phyloP scores from a whole-genome alignment of 768 basidiomycete species.

The Hericium rajendrae region DNA sequence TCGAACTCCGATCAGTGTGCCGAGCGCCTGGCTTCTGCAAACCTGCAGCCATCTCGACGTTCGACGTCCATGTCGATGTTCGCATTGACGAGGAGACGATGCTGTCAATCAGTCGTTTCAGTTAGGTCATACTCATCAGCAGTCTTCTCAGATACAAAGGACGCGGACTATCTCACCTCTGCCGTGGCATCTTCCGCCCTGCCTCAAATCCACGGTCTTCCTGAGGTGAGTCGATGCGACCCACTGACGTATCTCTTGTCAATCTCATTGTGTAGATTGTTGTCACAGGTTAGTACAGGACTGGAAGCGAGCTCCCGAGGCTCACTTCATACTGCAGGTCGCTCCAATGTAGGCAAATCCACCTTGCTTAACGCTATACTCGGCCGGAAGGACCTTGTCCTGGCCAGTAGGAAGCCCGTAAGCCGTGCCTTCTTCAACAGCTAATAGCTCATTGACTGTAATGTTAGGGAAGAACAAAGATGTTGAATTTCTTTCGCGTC shows the following conservation, averaged over 20 bases:
- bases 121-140: background rate
- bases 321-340: constrained; percentile 32
- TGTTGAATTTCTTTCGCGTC: constrained; percentile 66
- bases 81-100: background rate
- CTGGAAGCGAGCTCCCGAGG: background rate
- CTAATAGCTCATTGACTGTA: background rate
- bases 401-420: constrained; percentile 65
- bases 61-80: background rate
- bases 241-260: background rate
- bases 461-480: constrained; percentile 57
- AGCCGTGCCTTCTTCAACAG: constrained; percentile 16
- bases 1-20: background rate
- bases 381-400: constrained; percentile 43
- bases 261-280: constrained; percentile 6
- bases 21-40: background rate
- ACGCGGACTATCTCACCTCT: constrained; percentile 15
- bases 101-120: background rate
- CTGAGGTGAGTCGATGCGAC: constrained; percentile 9
- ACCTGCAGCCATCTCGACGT: background rate
- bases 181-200: constrained; percentile 7
- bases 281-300: constrained; percentile 10
- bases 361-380: constrained; percentile 62
- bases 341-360: constrained; percentile 75
- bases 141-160: background rate
- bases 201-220: constrained; percentile 11